Evolutionary conservation across 352 stramenopile species (phyloP), one percentile per base, ranked within the genome.

Genomic region (Globisporangium cederbergense): DNA sequence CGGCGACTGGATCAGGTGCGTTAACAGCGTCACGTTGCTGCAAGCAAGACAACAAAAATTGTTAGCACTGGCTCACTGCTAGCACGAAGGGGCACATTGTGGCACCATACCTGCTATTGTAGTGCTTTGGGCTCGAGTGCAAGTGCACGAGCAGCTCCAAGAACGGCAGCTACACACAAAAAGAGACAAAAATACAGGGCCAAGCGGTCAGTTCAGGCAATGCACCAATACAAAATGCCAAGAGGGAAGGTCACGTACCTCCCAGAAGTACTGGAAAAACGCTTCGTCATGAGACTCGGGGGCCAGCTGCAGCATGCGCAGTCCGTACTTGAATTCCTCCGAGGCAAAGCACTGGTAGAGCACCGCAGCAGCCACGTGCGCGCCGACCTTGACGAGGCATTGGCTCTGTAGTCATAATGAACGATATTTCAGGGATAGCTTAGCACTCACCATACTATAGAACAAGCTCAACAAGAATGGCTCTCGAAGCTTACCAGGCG

Each of bases 191-290:
- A 11, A 25, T 7, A 6, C 38, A 49, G 6, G 40, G 65, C 11
- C 6, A 58, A 11, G 25, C 6, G 49, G 11, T 61, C 25, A 61
- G 55, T 34, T 25, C 43, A 64, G 7, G 13, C 4, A 4, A 34
- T 16, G 11, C 9, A 42, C 36, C 8, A 51, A 43, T n/a, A 8
- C 6, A 32, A 14, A 5, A 32, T 36, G 10, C 6, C 28, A n/a
- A 57, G 9, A 25, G 11, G n/a, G 6, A 11, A 4, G 50, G n/a
- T 9, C 25, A 55, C 66, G 16, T 75, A 91, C 83, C 83, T 91
- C 79, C 83, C 84, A 95, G 71, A 93, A 92, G 67, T 92, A 93
- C 80, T 95, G 86, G 58, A 93, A 95, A 64, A 92, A 92, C 14
- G 70, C 71, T 2, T 86, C 71, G 58, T 93, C 83, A 63, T 93